Base-by-base conservation (phyloP, 2,329 filamentous ascomycete genomes). In the Monilinia laxa region DNA sequence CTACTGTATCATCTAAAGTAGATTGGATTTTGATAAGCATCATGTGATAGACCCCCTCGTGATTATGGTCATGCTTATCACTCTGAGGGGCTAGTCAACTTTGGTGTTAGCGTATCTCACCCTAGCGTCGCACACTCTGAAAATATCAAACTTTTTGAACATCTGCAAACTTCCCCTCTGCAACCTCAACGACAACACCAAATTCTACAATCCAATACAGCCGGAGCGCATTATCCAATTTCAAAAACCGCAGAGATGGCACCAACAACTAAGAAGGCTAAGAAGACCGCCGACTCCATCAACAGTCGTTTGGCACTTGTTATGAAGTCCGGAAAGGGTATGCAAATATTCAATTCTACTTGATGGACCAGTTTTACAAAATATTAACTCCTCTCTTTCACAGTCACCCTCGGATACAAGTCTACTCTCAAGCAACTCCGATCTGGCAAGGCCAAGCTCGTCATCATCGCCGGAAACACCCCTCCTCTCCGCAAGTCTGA, bases 401-500 rank as follows among this genome's bases (percentile, higher is more conserved):
- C 79, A 86, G 92, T 97, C 85, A 93, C 87, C 73, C 87, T 96
- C 73, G 93, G 93, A 77, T 94, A 94, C 87, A 93, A 94, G 84
- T 91, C 88, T 71, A 94, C 86, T 79, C 86, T 95, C 79, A 96
- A 98, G 90, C 85, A 85, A 75, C 90, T 98, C 76, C 91, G 94
- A 78, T 90, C 89, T 75, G 93, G 94, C 82, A 98, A 97, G 90
- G 95, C 95, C 81, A 98, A 98, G 91, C 89, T 97, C 75, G 92
- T 98, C 81, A 93, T 96, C 83, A 96, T 96, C 73, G 85, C 90
- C 76, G 93, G 91, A 83, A 98, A 99, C 87, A 97, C 93, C 75
- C 93, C 94, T 79, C 95, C 95, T 81, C 91, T 99, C 77, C 90
- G 94, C 82, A 99, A 98, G 90, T 92, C 88, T 78, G 94, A 98